phyloP scores from a whole-genome alignment of 108 stramenopile species.

The Nannochloropsis gaditana region DNA sequence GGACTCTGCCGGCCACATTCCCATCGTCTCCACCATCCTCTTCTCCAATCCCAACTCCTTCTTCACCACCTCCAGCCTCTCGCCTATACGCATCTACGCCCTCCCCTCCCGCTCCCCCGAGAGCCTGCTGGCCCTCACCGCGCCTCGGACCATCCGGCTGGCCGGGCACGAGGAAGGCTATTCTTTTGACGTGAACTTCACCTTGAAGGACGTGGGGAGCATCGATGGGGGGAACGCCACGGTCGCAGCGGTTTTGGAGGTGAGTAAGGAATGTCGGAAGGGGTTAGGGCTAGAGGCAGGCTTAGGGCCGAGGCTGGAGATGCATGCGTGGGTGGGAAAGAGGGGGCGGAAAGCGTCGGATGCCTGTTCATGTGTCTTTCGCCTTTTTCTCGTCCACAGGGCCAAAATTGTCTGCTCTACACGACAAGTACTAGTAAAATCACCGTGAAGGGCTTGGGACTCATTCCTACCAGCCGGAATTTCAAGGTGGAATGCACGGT shows the following conservation, averaged over 20 bases:
- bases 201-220: not conserved
- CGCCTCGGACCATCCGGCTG: not conserved
- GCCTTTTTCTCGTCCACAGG: not conserved
- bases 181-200: not conserved
- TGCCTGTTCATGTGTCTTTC: not conserved
- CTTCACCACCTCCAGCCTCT: not conserved
- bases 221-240: not conserved
- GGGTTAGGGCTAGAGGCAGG: too few relatives aligned
- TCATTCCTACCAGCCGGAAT: not conserved
- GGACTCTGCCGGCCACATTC: not conserved
- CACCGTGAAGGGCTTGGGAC: not conserved
- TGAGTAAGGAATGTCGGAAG: not conserved
- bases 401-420: not conserved
- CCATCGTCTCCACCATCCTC: not conserved
- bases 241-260: not conserved
- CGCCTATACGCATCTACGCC: not conserved
- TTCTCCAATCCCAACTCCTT: constrained; percentile 2
- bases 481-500: not conserved
- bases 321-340: too few relatives aligned
- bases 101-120: not conserved
- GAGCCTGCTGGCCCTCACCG: not conserved
- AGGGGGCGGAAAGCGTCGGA: too few relatives aligned
- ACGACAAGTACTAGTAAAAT: not conserved
- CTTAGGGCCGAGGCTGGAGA: too few relatives aligned
- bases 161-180: not conserved